Evolutionary conservation across 169 alveolate genomes (phyloP), one percentile per base, ranked within the genome.

Genomic region (Eimeria acervulina): DNA sequence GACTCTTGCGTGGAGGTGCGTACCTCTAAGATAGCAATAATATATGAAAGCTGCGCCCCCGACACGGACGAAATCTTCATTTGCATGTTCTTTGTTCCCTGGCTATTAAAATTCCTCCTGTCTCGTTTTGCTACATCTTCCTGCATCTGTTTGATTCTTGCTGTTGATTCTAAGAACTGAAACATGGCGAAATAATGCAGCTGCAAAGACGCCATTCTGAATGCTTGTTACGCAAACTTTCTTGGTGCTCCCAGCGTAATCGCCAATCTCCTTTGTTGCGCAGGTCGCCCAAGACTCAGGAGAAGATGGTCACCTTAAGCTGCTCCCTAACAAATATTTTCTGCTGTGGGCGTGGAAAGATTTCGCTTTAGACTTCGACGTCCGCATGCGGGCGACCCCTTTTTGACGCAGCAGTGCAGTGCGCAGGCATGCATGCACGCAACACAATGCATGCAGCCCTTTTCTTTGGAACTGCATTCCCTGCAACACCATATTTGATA

Each of bases 311-410:
- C 40, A 68, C 10, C 90, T 47, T 33, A 70, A 81, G 90, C 90
- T 81, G 0, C 90, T 81, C 68, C 90, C 90, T 15, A 81, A 81
- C 47, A 81, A 81, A 31, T 81, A 42, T 44, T 81, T 81, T 28
- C 61, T 81, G 72, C 90, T 81, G 10, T 81, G 90, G 90, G 90
- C 90, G 8, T 81, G 90, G 90, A 40, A 52, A 31, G 90, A 81
- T 17, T 81, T 81, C 90, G 90, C 90, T 1, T 28, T 81, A 17
- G 90, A 81, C 7, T 81, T 81, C 72, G 90, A 81, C 70, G 31
- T 81, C 70, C 52, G 90, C 44, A 81, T 81, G 90, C 52, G 90
- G 44, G 90, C 90, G 28, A 81, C 70, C 28, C 90, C 90, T 0
- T 81, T 81, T 28, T 81, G 70, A 81, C 59, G 59, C 6, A 1